Evolutionary conservation across 352 stramenopile species (phyloP).

Genomic region (Hyaloperonospora brassicae): DNA sequence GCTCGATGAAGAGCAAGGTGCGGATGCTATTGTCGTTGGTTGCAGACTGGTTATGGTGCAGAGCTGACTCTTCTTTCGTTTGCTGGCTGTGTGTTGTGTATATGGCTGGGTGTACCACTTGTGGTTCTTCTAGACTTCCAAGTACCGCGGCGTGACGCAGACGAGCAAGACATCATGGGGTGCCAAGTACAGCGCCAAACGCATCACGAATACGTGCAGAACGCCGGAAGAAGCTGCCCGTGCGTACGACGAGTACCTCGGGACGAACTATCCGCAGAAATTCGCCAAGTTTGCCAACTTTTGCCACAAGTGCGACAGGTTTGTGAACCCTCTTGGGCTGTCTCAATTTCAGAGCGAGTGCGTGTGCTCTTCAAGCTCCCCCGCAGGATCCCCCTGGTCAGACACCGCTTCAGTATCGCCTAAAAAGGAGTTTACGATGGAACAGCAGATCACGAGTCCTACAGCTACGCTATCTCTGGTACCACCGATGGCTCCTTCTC

Average conservation of each 20-base stretch:
- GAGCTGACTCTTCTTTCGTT: not conserved
- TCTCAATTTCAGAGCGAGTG: slow-evolving; percentile 72
- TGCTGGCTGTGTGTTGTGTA: not conserved
- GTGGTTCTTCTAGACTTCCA: slow-evolving; percentile 54
- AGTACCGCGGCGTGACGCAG: slow-evolving; percentile 78
- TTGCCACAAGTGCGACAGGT: slow-evolving; percentile 67
- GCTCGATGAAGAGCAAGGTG: slow-evolving; percentile 73
- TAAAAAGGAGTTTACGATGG: slow-evolving; percentile 34
- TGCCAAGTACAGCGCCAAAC: slow-evolving; percentile 84
- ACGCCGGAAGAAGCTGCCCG: slow-evolving; percentile 77
- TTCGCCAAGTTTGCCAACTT: slow-evolving; percentile 86
- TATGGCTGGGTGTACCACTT: slow-evolving; percentile 10
- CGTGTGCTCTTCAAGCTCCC: slow-evolving; percentile 37
- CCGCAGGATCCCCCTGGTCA: slow-evolving; percentile 6
- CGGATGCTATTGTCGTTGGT: slow-evolving; percentile 6
- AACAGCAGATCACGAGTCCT: slow-evolving; percentile 29
- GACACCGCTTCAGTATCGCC: slow-evolving; percentile 19
- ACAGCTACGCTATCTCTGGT: slow-evolving; percentile 22
- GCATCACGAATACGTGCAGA: slow-evolving; percentile 85
- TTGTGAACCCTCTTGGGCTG: slow-evolving; percentile 74
- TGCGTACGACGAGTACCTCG: slow-evolving; percentile 79
- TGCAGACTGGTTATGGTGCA: slow-evolving; percentile 1
- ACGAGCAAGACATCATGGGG: slow-evolving; percentile 84
- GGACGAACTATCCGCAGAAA: slow-evolving; percentile 73
- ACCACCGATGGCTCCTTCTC: slow-evolving; percentile 28